Percentiles rank a stretch among this genome's conserved stretches.
phyloP scores from a whole-genome alignment of 1,284 basidiomycete species.

The Ceratobasidium sp. region DNA sequence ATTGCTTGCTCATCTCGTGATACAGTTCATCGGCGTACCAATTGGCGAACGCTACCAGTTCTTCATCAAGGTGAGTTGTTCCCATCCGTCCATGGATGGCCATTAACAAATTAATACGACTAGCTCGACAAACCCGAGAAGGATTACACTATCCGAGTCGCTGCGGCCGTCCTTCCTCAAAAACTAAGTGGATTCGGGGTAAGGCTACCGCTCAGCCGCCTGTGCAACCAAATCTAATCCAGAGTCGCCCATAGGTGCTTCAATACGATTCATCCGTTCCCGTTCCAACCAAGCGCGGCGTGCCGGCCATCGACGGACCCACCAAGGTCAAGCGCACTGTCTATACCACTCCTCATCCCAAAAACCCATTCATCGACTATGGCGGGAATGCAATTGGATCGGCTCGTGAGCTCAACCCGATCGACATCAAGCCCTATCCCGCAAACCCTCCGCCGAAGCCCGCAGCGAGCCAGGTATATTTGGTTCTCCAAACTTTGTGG shows the following conservation, averaged over 20 bases:
- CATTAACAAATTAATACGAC: neutral
- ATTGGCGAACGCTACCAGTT: conserved; percentile 43
- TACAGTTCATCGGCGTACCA: conserved; percentile 40
- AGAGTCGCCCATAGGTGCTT: neutral
- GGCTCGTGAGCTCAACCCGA: conserved; percentile 21
- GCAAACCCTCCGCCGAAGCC: conserved; percentile 19
- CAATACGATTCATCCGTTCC: conserved; percentile 27
- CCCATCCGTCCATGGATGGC: neutral
- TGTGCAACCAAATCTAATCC: neutral
- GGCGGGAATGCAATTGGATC: conserved; percentile 21
- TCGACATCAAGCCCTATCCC: conserved; percentile 29
- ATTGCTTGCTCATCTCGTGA: neutral
- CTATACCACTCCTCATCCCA: conserved; percentile 28
- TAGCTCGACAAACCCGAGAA: conserved; percentile 38
- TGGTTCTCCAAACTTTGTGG: neutral
- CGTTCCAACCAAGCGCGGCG: conserved; percentile 22
- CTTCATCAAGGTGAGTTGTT: conserved; percentile 43
- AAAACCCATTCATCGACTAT: conserved; percentile 37
- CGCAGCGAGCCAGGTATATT: conserved; percentile 3
- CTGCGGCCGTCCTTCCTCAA: conserved; percentile 39
- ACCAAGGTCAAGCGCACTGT: conserved; percentile 23
- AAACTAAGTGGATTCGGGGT: conserved; percentile 44
- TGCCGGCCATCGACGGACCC: neutral
- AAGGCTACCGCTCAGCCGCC: neutral
- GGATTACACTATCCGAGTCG: conserved; percentile 44